Conservation (phyloP, 345 rosid genomes). For the Syzygium aromaticum region DNA sequence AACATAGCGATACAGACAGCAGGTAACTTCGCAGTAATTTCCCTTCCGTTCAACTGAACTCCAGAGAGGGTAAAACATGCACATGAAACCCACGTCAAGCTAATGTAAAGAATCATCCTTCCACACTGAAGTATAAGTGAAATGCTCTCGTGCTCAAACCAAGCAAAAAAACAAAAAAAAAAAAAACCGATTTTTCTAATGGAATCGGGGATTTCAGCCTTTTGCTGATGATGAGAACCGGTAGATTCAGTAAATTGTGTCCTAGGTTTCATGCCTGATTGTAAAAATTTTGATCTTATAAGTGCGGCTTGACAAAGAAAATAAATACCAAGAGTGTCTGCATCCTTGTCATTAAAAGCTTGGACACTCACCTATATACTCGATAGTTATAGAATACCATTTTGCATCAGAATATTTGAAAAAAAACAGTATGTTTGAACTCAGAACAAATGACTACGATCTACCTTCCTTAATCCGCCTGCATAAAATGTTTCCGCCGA, state of each 20-base stretch:
- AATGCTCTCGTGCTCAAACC: neutral
- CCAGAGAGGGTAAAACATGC: neutral
- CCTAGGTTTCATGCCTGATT: neutral
- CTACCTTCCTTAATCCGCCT: slow-evolving; percentile 91
- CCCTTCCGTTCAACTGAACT: neutral
- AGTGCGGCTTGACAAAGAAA: neutral
- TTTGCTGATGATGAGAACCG: slow-evolving; percentile 59
- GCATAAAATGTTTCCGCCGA: slow-evolving; percentile 76
- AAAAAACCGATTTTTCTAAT: slow-evolving; percentile 47
- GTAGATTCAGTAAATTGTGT: neutral
- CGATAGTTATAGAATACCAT: neutral
- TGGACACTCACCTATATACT: slow-evolving; percentile 72
- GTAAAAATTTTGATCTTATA: neutral
- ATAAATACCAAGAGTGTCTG: slow-evolving; percentile 63
- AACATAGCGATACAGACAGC: neutral
- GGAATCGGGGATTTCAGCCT: slow-evolving; percentile 69
- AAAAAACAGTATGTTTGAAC: neutral
- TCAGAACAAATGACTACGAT: neutral
- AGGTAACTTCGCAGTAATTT: neutral
- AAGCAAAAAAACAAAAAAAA: neutral
- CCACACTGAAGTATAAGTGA: neutral
- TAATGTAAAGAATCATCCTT: neutral
- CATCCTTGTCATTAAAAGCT: slow-evolving; percentile 91
- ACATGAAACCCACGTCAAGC: neutral
- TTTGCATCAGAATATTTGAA: neutral